Evolutionary conservation across 306 rosid species (phyloP), one percentile per base, ranked within the genome.

Genomic region (Rosa rugosa): DNA sequence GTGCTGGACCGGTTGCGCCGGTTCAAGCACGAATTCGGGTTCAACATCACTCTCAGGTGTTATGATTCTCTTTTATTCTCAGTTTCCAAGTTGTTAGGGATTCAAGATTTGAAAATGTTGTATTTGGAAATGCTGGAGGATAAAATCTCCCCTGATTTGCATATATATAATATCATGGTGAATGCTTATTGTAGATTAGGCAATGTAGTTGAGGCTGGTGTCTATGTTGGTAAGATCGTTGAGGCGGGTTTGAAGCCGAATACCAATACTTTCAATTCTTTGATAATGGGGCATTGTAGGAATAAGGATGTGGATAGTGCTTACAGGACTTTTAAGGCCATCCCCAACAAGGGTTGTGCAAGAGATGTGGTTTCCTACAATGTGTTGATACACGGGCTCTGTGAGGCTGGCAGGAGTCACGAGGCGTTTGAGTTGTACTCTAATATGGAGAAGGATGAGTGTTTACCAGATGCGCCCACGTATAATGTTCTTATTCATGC

Each of bases 221-320:
- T 84, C 64, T 87, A 83, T 71, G 46, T 91, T 2, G 34, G 86
- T 47, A 86, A 85, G 81, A 86, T 90, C n/a, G 59, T 87, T 11
- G 86, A 76, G 76, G 83, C 80, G 10, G 94, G 91, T 31, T 83
- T 91, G 77, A 72, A n/a, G 46, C 90, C 89, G 2, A 95, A 89
- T 87, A 73, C 85, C 7, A 87, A 87, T 84, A 87, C 94, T 0
- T 91, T 83, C 77, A 86, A 92, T 78, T 94, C 97, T 4, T 84
- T 94, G 92, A 87, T 94, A 69, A 71, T 91, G 88, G 94, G 98
- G 65, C 87, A 91, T 75, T 94, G 98, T 82, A 87, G 87, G 77
- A 90, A 66, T 72, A 80, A 79, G 69, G 84, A 64, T 53, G 65
- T 90, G 69, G 92, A 76, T 75, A 78, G 63, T 79, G 97, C 93